phyloP scores from a whole-genome alignment of 148 eudicot genomes.

The Chenopodium berlandieri region DNA sequence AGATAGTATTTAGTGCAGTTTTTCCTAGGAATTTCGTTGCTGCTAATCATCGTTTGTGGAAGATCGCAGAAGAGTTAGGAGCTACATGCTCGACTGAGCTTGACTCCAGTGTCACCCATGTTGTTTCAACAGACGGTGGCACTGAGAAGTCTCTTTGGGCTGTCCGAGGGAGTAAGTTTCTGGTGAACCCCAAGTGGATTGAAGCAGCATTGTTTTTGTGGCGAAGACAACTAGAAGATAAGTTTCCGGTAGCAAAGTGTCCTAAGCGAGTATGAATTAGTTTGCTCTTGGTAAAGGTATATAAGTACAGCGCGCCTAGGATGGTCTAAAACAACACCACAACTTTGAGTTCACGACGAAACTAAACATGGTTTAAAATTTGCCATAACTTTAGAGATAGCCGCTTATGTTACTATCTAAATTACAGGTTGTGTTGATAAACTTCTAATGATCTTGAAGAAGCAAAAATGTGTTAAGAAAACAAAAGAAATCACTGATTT shows the following conservation, averaged over 20 bases:
- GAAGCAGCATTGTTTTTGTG: slow-evolving; percentile 58
- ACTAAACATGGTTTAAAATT: too few species aligned
- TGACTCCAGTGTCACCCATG: slow-evolving; percentile 54
- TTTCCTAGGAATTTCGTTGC: slow-evolving; percentile 38
- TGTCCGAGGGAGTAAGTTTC: slow-evolving; percentile 38
- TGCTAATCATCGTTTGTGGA: slow-evolving; percentile 51
- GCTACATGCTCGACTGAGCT: slow-evolving; percentile 49
- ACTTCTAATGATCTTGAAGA: too few species aligned
- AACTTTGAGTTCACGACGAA: too few species aligned
- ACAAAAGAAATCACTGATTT: too few species aligned
- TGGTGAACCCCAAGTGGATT: slow-evolving; percentile 61
- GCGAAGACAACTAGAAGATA: slow-evolving; percentile 59
- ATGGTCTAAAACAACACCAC: too few species aligned
- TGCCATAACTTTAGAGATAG: too few species aligned
- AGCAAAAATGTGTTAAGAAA: too few species aligned
- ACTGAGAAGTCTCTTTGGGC: slow-evolving; percentile 76
- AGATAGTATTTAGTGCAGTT: slow-evolving; percentile 53
- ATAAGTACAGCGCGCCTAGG: too few species aligned
- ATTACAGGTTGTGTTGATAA: too few species aligned
- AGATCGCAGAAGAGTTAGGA: slow-evolving; percentile 62
- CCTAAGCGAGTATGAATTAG: too few species aligned
- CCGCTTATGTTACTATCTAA: too few species aligned
- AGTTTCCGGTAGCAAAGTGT: slow-evolving; percentile 40
- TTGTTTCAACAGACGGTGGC: slow-evolving; percentile 44
- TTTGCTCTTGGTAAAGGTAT: too few species aligned